Percentiles rank a stretch among this genome's conserved stretches.
phyloP scores from a whole-genome alignment of 2,329 filamentous ascomycete genomes.

The Scedosporium boydii region DNA sequence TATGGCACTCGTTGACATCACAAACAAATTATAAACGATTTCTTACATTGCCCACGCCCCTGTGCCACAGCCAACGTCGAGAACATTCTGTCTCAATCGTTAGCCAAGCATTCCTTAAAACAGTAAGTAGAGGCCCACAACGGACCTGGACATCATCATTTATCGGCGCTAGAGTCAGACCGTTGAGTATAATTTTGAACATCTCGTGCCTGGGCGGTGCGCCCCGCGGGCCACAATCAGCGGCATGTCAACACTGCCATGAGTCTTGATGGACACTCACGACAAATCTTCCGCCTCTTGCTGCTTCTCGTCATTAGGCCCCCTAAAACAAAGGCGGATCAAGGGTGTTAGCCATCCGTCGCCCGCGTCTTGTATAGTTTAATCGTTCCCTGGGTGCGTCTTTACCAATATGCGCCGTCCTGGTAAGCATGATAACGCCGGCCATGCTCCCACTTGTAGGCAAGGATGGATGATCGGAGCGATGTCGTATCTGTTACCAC shows the following conservation, averaged over 20 bases:
- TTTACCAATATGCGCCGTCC: constrained; percentile 21
- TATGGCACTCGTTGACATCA: background rate
- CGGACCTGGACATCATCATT: constrained; percentile 17
- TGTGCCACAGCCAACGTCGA: constrained; percentile 26
- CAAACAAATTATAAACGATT: background rate
- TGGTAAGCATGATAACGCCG: constrained; percentile 34
- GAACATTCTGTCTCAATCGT: constrained; percentile 14
- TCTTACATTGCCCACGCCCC: constrained; percentile 26
- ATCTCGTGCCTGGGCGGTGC: constrained; percentile 15
- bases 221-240: background rate
- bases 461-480: constrained; percentile 29
- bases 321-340: constrained; percentile 10
- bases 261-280: constrained; percentile 5
- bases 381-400: background rate
- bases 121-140: background rate
- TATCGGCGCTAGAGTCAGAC: constrained; percentile 22
- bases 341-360: background rate
- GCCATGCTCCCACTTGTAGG: constrained; percentile 36
- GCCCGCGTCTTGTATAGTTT: background rate
- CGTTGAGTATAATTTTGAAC: constrained; percentile 18
- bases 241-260: background rate
- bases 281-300: constrained; percentile 20
- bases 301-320: constrained; percentile 17
- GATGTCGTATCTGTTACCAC: constrained; percentile 14
- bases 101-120: background rate